Percentiles rank a stretch among this genome's conserved stretches.
Conservation (phyloP, 306 rosid genomes). For the Abrus precatorius region DNA sequence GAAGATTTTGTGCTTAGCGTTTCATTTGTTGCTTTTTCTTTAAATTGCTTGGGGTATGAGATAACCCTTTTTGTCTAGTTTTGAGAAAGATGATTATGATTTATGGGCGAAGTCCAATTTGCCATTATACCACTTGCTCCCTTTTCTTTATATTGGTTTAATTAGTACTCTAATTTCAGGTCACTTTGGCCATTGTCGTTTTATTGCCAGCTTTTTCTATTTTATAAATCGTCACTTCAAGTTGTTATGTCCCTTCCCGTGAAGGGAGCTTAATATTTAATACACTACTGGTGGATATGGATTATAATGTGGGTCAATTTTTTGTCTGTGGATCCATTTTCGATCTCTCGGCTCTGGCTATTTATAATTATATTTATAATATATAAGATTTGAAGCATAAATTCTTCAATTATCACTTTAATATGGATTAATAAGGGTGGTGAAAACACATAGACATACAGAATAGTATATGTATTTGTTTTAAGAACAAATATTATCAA, state of each 20-base stretch:
- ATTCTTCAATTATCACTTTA: too few relatives aligned
- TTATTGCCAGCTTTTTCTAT: constrained; percentile 33
- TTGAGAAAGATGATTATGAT: constrained; percentile 52
- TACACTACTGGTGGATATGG: neutral
- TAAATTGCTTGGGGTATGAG: constrained; percentile 27
- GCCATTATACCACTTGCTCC: constrained; percentile 21
- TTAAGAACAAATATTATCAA: too few relatives aligned
- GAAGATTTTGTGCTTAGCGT: constrained; percentile 44
- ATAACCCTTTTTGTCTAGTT: constrained; percentile 27
- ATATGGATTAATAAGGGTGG: too few relatives aligned
- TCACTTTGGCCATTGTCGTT: constrained; percentile 50
- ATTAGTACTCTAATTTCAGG: constrained; percentile 37
- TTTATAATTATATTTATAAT: too few relatives aligned
- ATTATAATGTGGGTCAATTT: neutral
- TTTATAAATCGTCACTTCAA: constrained; percentile 24
- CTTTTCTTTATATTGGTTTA: constrained; percentile 45
- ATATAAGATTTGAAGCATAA: too few relatives aligned
- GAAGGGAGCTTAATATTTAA: constrained; percentile 38
- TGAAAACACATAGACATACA: too few relatives aligned
- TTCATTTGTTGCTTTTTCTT: constrained; percentile 49
- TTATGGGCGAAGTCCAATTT: constrained; percentile 35
- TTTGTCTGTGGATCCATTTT: constrained; percentile 11
- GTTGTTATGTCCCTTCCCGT: constrained; percentile 25
- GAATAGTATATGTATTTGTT: too few relatives aligned
- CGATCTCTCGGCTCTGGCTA: neutral